A percentile compares a stretch with the other conserved stretches of the same genome.
phyloP scores from a whole-genome alignment of 129 eudicot species.

The Artemisia argyi region DNA sequence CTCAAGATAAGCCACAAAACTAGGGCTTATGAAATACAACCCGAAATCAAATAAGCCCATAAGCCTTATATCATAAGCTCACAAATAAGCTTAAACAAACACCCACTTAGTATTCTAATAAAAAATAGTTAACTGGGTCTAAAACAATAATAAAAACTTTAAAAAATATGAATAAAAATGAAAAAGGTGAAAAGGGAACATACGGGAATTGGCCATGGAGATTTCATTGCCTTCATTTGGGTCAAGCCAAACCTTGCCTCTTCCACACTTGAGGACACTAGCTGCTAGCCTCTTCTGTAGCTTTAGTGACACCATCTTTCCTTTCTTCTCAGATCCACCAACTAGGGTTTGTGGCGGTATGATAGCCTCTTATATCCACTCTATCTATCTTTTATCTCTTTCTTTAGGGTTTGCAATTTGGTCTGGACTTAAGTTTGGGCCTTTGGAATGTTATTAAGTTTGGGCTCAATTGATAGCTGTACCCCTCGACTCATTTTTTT shows the following conservation, averaged over 20 bases:
- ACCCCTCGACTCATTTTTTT: no score
- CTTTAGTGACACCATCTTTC: slow-evolving; percentile 43
- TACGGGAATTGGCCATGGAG: slow-evolving; percentile 49
- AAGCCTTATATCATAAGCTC: no score
- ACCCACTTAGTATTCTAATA: no score
- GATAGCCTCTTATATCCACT: not conserved
- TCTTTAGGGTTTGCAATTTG: slow-evolving; percentile 26
- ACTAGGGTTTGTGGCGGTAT: slow-evolving; percentile 20
- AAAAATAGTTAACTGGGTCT: no score
- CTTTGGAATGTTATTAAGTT: no score
- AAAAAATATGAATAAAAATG: no score
- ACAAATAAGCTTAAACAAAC: no score
- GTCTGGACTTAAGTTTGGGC: not conserved
- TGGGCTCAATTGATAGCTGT: no score
- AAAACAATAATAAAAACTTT: no score
- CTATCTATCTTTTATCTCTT: not conserved
- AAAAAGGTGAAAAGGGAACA: not conserved
- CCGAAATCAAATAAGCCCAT: no score
- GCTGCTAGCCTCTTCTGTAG: slow-evolving; percentile 50
- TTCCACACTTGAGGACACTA: slow-evolving; percentile 45
- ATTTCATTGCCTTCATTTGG: slow-evolving; percentile 46
- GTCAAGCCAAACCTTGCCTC: slow-evolving; percentile 49
- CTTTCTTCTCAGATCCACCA: slow-evolving; percentile 3
- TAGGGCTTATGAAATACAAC: no score
- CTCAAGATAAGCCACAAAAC: no score